These are phyloP conservation scores for Suillus spraguei DNA, from an alignment of 768 basidiomycete species.

Conservation along the genomic window DNA sequence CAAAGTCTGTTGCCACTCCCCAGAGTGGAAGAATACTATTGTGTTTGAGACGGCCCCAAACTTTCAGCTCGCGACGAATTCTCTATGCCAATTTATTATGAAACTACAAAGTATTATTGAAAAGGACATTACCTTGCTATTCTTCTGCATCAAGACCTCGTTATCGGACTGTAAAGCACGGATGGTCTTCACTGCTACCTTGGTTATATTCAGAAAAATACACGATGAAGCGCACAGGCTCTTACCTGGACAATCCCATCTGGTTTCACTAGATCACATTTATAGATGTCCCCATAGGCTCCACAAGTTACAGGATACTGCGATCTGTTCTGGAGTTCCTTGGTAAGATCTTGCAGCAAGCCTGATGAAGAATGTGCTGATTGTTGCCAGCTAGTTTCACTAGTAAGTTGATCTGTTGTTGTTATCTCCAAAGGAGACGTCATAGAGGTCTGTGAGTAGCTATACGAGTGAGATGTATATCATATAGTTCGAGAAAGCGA, in stretches of 20 bases:
- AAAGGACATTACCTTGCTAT: not conserved
- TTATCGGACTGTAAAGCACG: not conserved
- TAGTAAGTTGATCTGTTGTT: not conserved
- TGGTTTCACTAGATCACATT: slow-evolving; percentile 1
- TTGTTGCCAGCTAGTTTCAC: not conserved
- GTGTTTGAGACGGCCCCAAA: slow-evolving; percentile 19
- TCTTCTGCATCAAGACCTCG: not conserved
- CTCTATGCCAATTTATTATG: slow-evolving; percentile 12
- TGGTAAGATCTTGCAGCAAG: slow-evolving; percentile 1
- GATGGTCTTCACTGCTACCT: slow-evolving; percentile 12
- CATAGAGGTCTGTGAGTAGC: not conserved
- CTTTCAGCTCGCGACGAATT: slow-evolving; percentile 22
- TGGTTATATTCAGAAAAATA: not conserved
- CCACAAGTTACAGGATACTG: not conserved
- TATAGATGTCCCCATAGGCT: slow-evolving; percentile 11
- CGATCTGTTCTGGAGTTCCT: not conserved
- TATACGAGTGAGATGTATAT: not conserved
- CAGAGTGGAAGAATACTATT: slow-evolving; percentile 11
- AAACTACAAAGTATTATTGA: not conserved
- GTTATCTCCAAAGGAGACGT: not conserved
- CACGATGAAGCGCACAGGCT: not conserved
- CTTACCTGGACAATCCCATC: slow-evolving; percentile 1
- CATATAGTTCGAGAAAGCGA: not conserved
- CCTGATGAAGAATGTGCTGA: not conserved
- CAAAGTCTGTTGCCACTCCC: slow-evolving; percentile 20